These are phyloP conservation scores for Trichomonas vaginalis DNA, from an alignment of 208 protist species.

Conservation along the genomic window DNA sequence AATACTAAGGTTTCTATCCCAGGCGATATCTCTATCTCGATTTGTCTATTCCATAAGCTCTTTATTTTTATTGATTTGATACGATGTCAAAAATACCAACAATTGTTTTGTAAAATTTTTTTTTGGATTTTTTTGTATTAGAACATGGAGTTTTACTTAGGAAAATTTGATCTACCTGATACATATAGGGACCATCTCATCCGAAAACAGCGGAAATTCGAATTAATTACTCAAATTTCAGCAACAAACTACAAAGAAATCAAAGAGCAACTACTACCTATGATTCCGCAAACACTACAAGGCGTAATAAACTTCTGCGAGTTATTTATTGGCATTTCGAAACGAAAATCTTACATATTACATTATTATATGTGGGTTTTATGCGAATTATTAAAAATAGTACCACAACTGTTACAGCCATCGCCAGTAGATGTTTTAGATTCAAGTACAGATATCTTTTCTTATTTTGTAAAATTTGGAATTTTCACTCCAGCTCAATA, in stretches of 20 bases:
- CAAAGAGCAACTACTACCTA: not conserved
- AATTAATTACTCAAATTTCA: not conserved
- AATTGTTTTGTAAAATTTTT: no score
- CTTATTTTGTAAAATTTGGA: not conserved
- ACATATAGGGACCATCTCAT: not conserved
- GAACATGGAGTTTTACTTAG: not conserved
- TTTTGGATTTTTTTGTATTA: not conserved
- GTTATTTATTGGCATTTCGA: not conserved
- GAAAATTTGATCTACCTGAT: not conserved
- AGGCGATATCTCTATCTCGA: no score
- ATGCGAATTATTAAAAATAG: not conserved
- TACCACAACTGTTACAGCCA: not conserved
- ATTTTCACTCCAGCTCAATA: not conserved
- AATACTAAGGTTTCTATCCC: no score
- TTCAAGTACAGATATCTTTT: not conserved
- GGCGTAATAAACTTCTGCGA: not conserved
- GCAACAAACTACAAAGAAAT: not conserved
- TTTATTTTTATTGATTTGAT: no score
- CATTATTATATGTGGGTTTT: not conserved
- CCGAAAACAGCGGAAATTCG: not conserved
- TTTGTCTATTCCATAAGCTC: no score
- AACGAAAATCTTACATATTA: not conserved
- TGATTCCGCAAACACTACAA: not conserved
- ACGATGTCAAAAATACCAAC: no score
- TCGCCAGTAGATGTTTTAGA: not conserved